These are phyloP conservation scores for Claviceps quebecensis DNA, from an alignment of 2,329 filamentous ascomycete genomes.

Conservation along the genomic window DNA sequence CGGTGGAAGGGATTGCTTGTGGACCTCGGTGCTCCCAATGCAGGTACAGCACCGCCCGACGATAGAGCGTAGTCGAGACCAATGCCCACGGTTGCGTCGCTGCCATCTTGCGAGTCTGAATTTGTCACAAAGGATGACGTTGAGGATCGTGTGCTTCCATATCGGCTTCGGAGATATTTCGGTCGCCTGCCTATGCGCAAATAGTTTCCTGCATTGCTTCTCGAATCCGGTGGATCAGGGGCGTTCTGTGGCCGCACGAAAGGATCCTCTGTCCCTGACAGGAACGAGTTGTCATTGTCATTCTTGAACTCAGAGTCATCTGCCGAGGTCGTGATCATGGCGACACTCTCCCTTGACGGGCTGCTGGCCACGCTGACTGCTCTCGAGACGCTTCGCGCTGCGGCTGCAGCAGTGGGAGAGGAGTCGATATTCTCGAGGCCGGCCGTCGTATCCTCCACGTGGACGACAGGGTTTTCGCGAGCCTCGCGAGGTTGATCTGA, in stretches of 20 bases:
- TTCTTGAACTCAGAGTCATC: constrained; percentile 13
- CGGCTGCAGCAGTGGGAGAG: constrained; percentile 41
- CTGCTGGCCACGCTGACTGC: constrained; percentile 32
- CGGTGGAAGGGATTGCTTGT: constrained; percentile 49
- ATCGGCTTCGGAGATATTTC: constrained; percentile 43
- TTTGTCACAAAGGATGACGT: constrained; percentile 45
- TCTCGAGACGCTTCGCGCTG: constrained; percentile 38
- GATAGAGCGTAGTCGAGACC: constrained; percentile 70
- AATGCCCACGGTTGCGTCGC: constrained; percentile 54
- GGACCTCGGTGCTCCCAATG: constrained; percentile 33
- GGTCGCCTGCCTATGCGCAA: constrained; percentile 33
- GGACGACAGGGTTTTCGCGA: constrained; percentile 13
- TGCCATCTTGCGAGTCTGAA: constrained; percentile 44
- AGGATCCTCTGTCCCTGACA: constrained; percentile 15
- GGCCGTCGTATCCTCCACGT: constrained; percentile 30
- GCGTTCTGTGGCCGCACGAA: constrained; percentile 19
- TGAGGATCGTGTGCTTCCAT: constrained; percentile 45
- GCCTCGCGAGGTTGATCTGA: constrained; percentile 3
- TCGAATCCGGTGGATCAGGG: constrained; percentile 23
- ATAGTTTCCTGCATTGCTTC: constrained; percentile 29
- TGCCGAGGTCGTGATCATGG: neutral
- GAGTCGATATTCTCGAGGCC: constrained; percentile 40
- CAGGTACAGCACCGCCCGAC: constrained; percentile 60
- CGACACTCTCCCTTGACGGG: constrained; percentile 1
- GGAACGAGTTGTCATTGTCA: constrained; percentile 15